Evolutionary conservation across 2,329 filamentous ascomycete species (phyloP), one percentile per base, ranked within the genome.

Genomic region (Alternaria arbusti): DNA sequence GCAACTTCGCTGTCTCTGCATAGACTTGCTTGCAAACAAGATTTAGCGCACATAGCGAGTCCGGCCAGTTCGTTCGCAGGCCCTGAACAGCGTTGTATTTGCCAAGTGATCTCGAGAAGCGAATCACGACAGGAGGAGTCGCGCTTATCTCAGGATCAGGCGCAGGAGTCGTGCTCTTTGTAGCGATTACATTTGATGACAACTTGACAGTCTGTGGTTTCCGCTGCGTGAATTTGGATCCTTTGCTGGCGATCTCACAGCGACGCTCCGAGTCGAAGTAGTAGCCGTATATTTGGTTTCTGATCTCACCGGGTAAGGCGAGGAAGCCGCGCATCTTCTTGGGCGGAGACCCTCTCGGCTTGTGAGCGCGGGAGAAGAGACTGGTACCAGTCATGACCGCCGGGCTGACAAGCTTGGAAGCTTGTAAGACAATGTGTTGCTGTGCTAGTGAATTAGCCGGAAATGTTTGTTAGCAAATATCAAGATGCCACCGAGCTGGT

Each of bases 301-400:
- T 83, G 13, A 88, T 67, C 70, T 88, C 86, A 15, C 81, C 80
- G 0, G 86, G 85, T 0, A 87, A 69, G 2, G 67, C 56, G 5
- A 80, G 68, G 59, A 81, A 80, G 23, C 73, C 72, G n/a, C 61
- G 64, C 9, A 65, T 61, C 55, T 70, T 67, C 47, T 66, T 75
- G 9, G 55, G 46, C 8, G 54, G 22, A 17, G 32, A 20, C 28
- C 47, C 61, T 25, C 47, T 59, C 15, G 59, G 61, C 26, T 50
- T 59, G 32, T 36, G 61, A 49, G 60, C 54, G 36, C 60, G 65
- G 11, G 65, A 67, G 59, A 69, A 70, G 40, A 71, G 65, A 15
- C 54, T 61, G 23, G 36, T 25, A 17, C 65, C 59, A 17, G 57
- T 49, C n/a, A 57, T 55, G 15, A 17, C 25, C 36, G 36, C 36